Evolutionary conservation across 495 filamentous ascomycete genomes (phyloP), one percentile per base, ranked within the genome.

Genomic region (Chaetomidium leptoderma): DNA sequence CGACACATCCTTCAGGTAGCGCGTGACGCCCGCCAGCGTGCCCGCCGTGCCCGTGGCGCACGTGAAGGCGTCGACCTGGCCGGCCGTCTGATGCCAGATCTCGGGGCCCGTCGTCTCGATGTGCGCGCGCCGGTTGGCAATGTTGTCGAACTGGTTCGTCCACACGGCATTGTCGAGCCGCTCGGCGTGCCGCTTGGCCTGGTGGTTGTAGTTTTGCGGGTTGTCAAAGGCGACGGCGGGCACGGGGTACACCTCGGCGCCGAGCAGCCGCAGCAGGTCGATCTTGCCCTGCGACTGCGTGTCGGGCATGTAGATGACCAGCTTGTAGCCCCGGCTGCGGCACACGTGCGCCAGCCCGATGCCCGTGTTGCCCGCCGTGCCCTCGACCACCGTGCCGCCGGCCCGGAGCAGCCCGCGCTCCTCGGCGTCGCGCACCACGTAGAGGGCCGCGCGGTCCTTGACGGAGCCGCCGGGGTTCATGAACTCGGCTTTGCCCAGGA

Each of bases 141-240:
- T 82, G 76, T 98, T 98, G 68, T 98, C 93, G 76, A 98, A 98
- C 71, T 98, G 93, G 74, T 98, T 93, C 27, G 93, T 98, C 93
- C 93, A 98, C 2, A 97, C 91, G 7, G 93, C 91, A 73, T 97
- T 97, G 2, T 88, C 85, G 44, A 91, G 70, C 0, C 77, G 72
- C 73, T 95, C 91, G 35, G 93, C 93, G 72, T 97, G 91, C 13
- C 93, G 79, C 43, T 81, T 79, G 11, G 93, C 93, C 76, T 96
- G 91, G 73, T 96, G 92, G 75, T 98, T 97, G 77, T 97, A 98
- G 74, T 98, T 98, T 43, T 91, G 75, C 21, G 92, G 90, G 77
- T 97, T 88, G 55, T 97, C 93, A 70, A 90, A 97, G n/a, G 93
- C 84, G 6, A 97, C 93, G 2, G 92, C 93, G 9, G 93, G 93